A percentile compares a stretch with the other conserved stretches of the same genome.
These are phyloP conservation scores for Tulasnella sp. DNA, from an alignment of 768 basidiomycete species.

Conservation along the genomic window DNA sequence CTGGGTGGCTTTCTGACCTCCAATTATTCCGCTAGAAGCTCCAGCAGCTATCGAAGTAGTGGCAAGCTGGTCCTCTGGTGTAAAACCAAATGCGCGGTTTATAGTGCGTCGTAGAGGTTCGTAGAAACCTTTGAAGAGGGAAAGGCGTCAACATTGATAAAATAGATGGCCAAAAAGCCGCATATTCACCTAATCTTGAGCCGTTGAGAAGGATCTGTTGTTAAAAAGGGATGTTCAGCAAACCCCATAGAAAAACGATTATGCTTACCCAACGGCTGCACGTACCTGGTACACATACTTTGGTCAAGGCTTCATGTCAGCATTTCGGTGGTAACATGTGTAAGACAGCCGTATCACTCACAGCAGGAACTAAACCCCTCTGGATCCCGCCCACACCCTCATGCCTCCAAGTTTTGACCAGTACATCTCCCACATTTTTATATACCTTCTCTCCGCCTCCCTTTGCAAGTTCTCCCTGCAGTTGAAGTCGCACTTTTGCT, in stretches of 20 bases:
- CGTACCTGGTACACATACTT: conserved; percentile 90
- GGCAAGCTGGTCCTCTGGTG: conserved; percentile 62
- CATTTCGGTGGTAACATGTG: not conserved
- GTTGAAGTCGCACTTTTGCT: conserved; percentile 90
- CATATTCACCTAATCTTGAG: conserved; percentile 67
- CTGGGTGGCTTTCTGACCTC: conserved; percentile 52
- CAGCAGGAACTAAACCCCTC: conserved; percentile 85
- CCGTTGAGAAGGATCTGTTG: conserved; percentile 84
- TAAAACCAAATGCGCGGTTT: conserved; percentile 65
- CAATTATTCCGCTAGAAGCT: conserved; percentile 84
- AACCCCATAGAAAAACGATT: not conserved
- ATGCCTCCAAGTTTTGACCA: conserved; percentile 81
- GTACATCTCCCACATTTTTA: conserved; percentile 80
- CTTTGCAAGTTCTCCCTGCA: conserved; percentile 91
- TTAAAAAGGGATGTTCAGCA: conserved; percentile 25
- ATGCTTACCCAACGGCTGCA: conserved; percentile 14
- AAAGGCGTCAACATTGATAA: not conserved
- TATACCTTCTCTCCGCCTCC: conserved; percentile 71
- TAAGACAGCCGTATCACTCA: conserved; percentile 42
- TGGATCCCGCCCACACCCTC: conserved; percentile 92
- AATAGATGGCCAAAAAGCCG: not conserved
- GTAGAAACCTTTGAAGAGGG: conserved; percentile 71
- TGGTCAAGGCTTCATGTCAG: conserved; percentile 20
- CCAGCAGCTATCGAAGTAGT: conserved; percentile 81
- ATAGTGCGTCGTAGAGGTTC: conserved; percentile 77